These are phyloP conservation scores for Umbilicus rupestris DNA, from an alignment of 164 flowering plant species.

Conservation along the genomic window DNA sequence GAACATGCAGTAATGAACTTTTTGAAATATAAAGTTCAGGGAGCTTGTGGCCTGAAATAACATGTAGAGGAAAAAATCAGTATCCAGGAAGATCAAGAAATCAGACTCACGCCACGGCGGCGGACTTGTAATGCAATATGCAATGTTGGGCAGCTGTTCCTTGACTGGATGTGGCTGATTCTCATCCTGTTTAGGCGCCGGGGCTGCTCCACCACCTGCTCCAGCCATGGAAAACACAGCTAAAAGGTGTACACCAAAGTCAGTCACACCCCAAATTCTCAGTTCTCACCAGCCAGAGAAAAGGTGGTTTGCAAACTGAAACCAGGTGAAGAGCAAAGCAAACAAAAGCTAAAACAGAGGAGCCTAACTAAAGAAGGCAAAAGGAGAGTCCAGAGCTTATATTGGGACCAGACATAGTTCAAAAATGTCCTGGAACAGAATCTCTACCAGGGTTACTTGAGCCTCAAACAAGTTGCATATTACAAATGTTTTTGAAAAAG, in stretches of 20 bases:
- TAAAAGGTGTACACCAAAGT: background rate
- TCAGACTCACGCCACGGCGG: background rate
- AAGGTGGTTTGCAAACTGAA: background rate
- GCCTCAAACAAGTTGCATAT: background rate
- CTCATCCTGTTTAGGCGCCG: background rate
- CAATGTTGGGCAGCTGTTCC: background rate
- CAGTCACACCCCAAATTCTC: background rate
- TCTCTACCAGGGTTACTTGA: background rate
- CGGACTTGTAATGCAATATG: conserved; percentile 3
- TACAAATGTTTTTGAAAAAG: conserved; percentile 2
- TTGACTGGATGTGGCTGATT: background rate
- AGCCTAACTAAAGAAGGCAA: background rate
- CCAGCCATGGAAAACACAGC: background rate
- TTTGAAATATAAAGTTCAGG: background rate
- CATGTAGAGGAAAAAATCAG: too few species aligned
- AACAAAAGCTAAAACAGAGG: background rate
- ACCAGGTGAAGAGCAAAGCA: background rate
- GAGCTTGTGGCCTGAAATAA: too few species aligned
- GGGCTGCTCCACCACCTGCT: conserved; percentile 1
- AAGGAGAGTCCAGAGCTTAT: background rate
- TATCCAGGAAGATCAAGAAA: background rate
- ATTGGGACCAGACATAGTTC: background rate
- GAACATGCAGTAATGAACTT: background rate
- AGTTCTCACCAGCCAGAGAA: background rate
- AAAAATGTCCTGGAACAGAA: conserved; percentile 2